Conservation (phyloP, 306 rosid genomes). For the Medicago arabica region DNA sequence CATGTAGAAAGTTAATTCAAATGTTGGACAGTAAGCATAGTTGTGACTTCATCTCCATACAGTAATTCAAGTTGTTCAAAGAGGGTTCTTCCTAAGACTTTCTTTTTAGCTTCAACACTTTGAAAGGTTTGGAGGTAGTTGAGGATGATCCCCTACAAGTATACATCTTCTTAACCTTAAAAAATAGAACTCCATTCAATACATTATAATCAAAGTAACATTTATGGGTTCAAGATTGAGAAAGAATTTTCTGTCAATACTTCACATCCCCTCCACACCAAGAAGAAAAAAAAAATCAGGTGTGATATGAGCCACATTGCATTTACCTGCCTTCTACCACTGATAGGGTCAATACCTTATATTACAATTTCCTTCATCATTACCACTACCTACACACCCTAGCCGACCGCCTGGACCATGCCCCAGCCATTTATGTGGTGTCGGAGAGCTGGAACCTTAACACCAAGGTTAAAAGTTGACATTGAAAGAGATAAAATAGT, state of each 20-base stretch:
- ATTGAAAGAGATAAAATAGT: too few relatives aligned
- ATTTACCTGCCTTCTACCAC: conserved; percentile 39
- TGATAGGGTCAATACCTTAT: conserved; percentile 92
- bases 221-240: conserved; percentile 24
- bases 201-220: too few relatives aligned
- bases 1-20: too few relatives aligned
- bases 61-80: too few relatives aligned
- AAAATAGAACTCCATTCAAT: too few relatives aligned
- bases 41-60: too few relatives aligned
- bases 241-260: conserved; percentile 41
- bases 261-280: conserved; percentile 39
- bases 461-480: conserved; percentile 40
- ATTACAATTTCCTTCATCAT: conserved; percentile 72
- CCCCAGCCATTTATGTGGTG: conserved; percentile 74
- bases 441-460: conserved; percentile 73
- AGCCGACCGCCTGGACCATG: conserved; percentile 54
- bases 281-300: conserved; percentile 22
- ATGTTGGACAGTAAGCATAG: too few relatives aligned
- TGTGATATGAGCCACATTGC: conserved; percentile 30
- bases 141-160: too few relatives aligned
- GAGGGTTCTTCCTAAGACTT: too few relatives aligned
- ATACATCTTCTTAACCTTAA: too few relatives aligned
- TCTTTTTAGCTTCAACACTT: too few relatives aligned
- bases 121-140: too few relatives aligned
- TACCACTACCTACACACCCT: conserved; percentile 67